These are phyloP conservation scores for Gilbertella persicaria DNA, from an alignment of 371 early-diverging fungal genomes.

Conservation along the genomic window DNA sequence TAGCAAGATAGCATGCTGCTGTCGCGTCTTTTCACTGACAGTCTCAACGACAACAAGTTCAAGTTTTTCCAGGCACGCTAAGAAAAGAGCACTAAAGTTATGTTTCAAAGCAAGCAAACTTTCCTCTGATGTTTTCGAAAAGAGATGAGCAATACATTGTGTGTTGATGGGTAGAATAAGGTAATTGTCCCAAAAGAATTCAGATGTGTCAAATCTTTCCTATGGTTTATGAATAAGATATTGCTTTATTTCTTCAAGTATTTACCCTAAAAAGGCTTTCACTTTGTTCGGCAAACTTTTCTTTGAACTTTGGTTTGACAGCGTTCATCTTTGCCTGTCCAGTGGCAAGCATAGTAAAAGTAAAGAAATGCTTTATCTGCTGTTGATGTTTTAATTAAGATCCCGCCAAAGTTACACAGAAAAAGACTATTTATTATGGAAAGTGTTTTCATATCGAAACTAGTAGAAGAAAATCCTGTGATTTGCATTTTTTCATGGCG, in stretches of 20 bases:
- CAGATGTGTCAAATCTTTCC: not conserved
- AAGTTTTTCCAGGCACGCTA: slow-evolving; percentile 27
- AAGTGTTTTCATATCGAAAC: too few species aligned
- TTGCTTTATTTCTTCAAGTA: not conserved
- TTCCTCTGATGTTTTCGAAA: slow-evolving; percentile 46
- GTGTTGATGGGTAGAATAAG: slow-evolving; percentile 51
- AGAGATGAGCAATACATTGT: slow-evolving; percentile 30
- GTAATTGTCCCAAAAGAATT: slow-evolving; percentile 48
- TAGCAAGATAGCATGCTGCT: slow-evolving; percentile 31
- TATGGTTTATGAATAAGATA: not conserved
- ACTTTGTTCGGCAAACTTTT: slow-evolving; percentile 58
- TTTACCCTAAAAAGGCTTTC: slow-evolving; percentile 52
- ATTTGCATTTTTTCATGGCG: too few species aligned
- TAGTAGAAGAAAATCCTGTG: too few species aligned
- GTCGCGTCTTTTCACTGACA: slow-evolving; percentile 28
- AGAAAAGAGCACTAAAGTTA: slow-evolving; percentile 43
- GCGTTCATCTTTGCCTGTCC: not conserved
- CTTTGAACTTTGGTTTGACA: slow-evolving; percentile 37
- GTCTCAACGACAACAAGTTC: not conserved
- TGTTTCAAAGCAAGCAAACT: slow-evolving; percentile 35
- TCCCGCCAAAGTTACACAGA: too few species aligned
- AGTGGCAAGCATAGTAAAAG: too few species aligned
- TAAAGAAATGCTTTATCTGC: too few species aligned
- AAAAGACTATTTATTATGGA: too few species aligned
- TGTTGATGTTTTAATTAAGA: too few species aligned